Percentiles rank a stretch among this genome's conserved stretches.
Conservation (phyloP, 768 basidiomycete species). For the Hygrophorus pudorinus region DNA sequence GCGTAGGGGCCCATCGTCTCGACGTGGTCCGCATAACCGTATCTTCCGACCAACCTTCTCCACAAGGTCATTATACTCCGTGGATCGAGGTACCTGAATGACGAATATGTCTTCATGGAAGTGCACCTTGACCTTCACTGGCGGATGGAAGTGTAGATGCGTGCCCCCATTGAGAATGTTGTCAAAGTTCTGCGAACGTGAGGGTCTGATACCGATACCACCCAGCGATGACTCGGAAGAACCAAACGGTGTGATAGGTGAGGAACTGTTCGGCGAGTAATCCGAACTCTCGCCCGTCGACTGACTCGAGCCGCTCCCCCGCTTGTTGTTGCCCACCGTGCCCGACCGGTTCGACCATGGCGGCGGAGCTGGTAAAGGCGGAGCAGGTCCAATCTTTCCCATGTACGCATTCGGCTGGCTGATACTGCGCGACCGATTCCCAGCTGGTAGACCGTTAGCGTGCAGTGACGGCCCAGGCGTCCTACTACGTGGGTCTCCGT, state of each 20-base stretch:
- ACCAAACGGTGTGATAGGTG: conserved; percentile 87
- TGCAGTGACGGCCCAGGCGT: conserved; percentile 24
- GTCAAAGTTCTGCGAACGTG: conserved; percentile 47
- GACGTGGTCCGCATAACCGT: conserved; percentile 73
- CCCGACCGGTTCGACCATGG: conserved; percentile 17
- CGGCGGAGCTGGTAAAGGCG: conserved; percentile 34
- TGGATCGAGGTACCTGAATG: conserved; percentile 74
- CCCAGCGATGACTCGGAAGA: conserved; percentile 76
- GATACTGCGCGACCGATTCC: conserved; percentile 60
- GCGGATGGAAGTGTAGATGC: conserved; percentile 17
- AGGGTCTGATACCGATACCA: conserved; percentile 42
- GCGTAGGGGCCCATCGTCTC: conserved; percentile 71
- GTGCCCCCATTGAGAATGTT: conserved; percentile 14
- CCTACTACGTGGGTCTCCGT: conserved; percentile 21
- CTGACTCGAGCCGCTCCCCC: conserved; percentile 79
- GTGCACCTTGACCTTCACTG: conserved; percentile 89
- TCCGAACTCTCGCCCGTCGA: conserved; percentile 76
- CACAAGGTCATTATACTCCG: conserved; percentile 75
- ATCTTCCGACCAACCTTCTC: conserved; percentile 92
- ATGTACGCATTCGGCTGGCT: conserved; percentile 70
- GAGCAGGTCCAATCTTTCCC: conserved; percentile 44
- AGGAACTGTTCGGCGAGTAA: conserved; percentile 75
- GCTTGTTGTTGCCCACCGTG: conserved; percentile 36
- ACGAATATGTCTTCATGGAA: conserved; percentile 95
- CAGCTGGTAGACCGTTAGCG: conserved; percentile 20